Percentiles rank a stretch among this genome's conserved stretches.
These are phyloP conservation scores for Ichthyophonus hoferi DNA, from an alignment of 208 protist genomes.

Conservation along the genomic window DNA sequence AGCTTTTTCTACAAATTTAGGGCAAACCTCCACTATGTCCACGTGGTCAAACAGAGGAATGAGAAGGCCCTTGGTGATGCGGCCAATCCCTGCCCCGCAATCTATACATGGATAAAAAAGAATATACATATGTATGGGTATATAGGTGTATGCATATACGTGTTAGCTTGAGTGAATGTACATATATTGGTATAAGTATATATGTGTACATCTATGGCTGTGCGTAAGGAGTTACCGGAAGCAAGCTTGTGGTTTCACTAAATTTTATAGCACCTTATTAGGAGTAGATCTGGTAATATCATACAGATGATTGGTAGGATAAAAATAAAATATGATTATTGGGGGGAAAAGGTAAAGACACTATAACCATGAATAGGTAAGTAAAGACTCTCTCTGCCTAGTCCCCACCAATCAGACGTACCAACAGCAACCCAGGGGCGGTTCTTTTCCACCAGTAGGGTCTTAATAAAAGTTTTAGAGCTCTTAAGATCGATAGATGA, in stretches of 20 bases:
- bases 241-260: no score
- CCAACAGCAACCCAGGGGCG: neutral
- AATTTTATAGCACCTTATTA: no score
- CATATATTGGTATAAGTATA: neutral
- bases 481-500: neutral
- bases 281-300: no score
- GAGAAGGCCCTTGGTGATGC: neutral
- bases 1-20: slow-evolving; percentile 21
- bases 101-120: neutral
- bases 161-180: neutral
- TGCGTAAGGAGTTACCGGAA: no score
- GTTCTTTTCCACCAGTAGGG: neutral
- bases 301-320: no score
- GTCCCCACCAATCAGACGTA: no score
- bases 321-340: no score
- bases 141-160: neutral
- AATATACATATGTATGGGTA: neutral
- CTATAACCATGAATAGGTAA: no score
- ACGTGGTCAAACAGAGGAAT: slow-evolving; percentile 21
- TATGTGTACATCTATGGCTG: neutral
- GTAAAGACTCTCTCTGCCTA: no score
- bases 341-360: no score
- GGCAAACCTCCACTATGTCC: slow-evolving; percentile 25
- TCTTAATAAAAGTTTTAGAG: slow-evolving; percentile 5
- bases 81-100: slow-evolving; percentile 29